Evolutionary conservation across 139 green algal species (phyloP).

Genomic region (Coccomyxa sp.): DNA sequence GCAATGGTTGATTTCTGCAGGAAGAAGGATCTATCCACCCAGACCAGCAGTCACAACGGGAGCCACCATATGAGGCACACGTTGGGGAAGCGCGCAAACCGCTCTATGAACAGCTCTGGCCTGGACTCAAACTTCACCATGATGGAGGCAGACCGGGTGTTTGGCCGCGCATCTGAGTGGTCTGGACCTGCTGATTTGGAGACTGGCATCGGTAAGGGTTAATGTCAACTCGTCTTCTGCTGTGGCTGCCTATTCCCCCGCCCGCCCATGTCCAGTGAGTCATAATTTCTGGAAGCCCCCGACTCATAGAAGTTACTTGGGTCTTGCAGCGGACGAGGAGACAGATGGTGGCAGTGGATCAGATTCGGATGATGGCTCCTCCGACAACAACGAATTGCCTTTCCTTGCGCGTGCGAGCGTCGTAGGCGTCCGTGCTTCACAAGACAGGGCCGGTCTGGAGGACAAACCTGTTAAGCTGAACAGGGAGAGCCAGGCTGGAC

Average conservation of each 20-base stretch:
- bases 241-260: too few relatives aligned
- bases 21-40: too few relatives aligned
- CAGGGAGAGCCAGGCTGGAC: neutral
- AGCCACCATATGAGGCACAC: too few relatives aligned
- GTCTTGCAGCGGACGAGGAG: too few relatives aligned
- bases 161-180: slow-evolving; percentile 1
- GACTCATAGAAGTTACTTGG: too few relatives aligned
- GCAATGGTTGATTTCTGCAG: too few relatives aligned
- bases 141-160: neutral
- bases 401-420: neutral
- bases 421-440: neutral
- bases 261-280: too few relatives aligned
- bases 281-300: too few relatives aligned
- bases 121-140: neutral
- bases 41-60: too few relatives aligned
- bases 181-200: neutral
- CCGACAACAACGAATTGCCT: neutral
- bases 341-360: too few relatives aligned
- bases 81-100: too few relatives aligned
- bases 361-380: neutral
- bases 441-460: neutral
- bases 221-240: too few relatives aligned
- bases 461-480: neutral
- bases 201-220: neutral
- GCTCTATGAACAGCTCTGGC: neutral